Base-by-base conservation (phyloP, 768 basidiomycete species). In the Sporobolomyces pararoseus region DNA sequence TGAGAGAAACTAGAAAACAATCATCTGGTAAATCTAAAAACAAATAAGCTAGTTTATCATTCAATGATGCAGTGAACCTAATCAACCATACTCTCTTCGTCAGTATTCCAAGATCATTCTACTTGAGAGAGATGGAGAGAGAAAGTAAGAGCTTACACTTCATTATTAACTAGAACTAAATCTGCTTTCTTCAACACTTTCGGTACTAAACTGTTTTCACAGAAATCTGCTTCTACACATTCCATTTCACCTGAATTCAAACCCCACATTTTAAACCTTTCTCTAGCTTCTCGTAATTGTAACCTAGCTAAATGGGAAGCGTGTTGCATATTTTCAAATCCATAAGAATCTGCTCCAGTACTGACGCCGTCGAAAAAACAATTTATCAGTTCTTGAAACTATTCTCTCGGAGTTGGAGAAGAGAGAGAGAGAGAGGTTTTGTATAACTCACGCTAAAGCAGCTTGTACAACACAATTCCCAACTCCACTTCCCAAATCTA, bases 11-110 rank as follows among this genome's bases (percentile, higher is more conserved):
- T 54, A 99, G 89, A 55, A 87, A 87, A 0, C 93, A 91, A 25
- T 91, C 90, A 68, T 95, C 91, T 77, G 92, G 96, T 68, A 98
- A 82, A 77, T 99, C 96, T 63, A 99, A 82, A 80, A 98, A 98
- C 76, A 91, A 89, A 34, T 89, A 87, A 52, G 89, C 84, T 21
- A 99, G 81, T 1, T 87, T 85, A 76, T 91, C 90, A 79, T 97
- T 98, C 69, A 98, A 78, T 3, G 76, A 64, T 0, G 82, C 76
- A 2, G 80, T 78, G 77, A 83, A 83, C 17, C 80, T 81, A 62
- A 4, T 23, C 31, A 39, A 4, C 16, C 35, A 78, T 79, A 68
- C 78, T 78, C 71, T 78, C 60, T 34, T 50, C n/a, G 29, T 42
- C 34, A 27, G n/a, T 53, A n/a, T n/a, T n/a, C n/a, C 54, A 29